Evolutionary conservation across 2,329 filamentous ascomycete genomes (phyloP).

Genomic region (Fusarium longipes): DNA sequence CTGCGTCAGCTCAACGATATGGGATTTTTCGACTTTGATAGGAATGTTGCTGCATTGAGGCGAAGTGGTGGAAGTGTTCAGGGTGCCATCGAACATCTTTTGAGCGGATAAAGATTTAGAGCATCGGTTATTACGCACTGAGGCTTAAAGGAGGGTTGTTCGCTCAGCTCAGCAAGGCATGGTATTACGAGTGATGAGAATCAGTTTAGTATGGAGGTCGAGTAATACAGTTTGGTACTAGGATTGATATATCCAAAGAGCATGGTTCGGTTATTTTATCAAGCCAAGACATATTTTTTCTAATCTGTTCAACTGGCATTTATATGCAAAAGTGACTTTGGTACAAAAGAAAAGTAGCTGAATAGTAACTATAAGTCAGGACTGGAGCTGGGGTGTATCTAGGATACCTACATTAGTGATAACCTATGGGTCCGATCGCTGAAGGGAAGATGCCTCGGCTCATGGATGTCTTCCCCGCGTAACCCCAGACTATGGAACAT

Average conservation of each 20-base stretch:
- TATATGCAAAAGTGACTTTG: too few species aligned
- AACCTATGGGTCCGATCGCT: conserved; percentile 22
- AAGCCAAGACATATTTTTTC: conserved; percentile 5
- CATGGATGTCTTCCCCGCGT: conserved; percentile 40
- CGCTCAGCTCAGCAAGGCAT: conserved; percentile 17
- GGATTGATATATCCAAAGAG: conserved; percentile 14
- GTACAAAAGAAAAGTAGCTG: background rate
- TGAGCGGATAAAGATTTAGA: conserved; percentile 49
- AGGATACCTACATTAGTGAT: background rate
- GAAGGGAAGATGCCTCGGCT: conserved; percentile 47
- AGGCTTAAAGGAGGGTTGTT: background rate
- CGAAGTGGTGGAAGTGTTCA: conserved; percentile 94
- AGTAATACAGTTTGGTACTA: conserved; percentile 35
- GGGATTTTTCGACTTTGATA: conserved; percentile 97
- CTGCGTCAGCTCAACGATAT: conserved; percentile 96
- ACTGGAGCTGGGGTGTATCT: background rate
- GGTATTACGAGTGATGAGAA: conserved; percentile 12
- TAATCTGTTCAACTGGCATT: background rate
- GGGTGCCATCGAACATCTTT: conserved; percentile 83
- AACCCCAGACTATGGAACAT: conserved; percentile 29
- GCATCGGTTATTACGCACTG: background rate
- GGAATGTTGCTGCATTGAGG: conserved; percentile 88
- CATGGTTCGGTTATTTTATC: conserved; percentile 44
- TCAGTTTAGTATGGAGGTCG: conserved; percentile 26
- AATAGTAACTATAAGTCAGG: background rate